Base-by-base conservation (phyloP, 257 asterid genomes). In the Plantago ovata region DNA sequence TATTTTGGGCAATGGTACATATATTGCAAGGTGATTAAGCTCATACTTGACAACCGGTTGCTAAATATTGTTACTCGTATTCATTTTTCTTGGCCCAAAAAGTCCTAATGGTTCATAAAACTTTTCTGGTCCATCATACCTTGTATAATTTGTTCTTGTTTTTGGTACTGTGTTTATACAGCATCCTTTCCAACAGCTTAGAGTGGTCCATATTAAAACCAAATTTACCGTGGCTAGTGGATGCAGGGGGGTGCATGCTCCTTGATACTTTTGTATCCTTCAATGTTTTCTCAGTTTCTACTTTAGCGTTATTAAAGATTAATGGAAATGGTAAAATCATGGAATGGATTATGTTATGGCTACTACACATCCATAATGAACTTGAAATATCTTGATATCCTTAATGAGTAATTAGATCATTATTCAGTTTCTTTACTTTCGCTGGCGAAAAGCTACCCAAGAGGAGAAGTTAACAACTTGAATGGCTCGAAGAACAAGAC, bases 191-290 rank as follows among this genome's bases (percentile, higher is more conserved):
- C 59, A 81, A 60, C 69, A 81, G 95, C 79, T 61, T 67, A 65
- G 67, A 68, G 16, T 86, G 93, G 95, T 69, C 73, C 8, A 79
- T 75, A 65, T 12, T 86, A 44, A 58, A 51, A 40, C 85, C 87
- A 18, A 86, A 86, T 65, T 76, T 86, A 20, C 87, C 95, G 19
- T 86, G 95, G 95, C 61, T 86, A 66, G 89, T 83, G 65, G 95
- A 86, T 56, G 70, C 93, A n/a, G 74, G 71, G 23, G 93, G 95
- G 58, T 86, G 95, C 38, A 76, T 73, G 62, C 70, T 83, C 62
- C 87, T 86, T 53, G 93, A 86, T 66, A 56, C 58, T 38, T 71
- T 83, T 32, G 89, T 86, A 86, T 83, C 93, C 95, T 85, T 70
- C 23, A 15, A 48, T 49, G 11, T 11, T 11, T 49, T 42, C 59